Evolutionary conservation across 495 filamentous ascomycete species (phyloP), one percentile per base, ranked within the genome.

Genomic region (Friedmanniomyces simplex): DNA sequence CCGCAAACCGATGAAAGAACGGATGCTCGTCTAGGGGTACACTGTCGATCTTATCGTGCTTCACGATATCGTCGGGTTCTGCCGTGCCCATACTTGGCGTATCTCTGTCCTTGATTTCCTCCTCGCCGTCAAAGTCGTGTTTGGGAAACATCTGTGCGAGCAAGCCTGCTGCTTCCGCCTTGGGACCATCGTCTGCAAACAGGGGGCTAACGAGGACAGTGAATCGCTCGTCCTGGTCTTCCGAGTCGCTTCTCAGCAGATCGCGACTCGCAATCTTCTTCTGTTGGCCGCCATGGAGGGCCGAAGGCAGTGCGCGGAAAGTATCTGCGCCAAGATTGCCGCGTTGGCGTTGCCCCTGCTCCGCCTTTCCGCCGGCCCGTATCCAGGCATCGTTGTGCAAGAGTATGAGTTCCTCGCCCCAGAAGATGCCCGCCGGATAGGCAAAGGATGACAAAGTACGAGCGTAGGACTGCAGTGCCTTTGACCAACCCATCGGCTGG

Each of bases 1-100:
- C 67, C 8, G 69, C 69, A 48, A 71, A 71, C 6, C 59, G 41
- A 26, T 59, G 64, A 42, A 71, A 71, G 28, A 71, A 64, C 5
- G 62, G 58, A 52, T 64, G 62, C 45, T 60, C 48, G 34, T 64
- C 54, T 26, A 61, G 42, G 59, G 62, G 12, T 49, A 67, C 55
- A 30, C 34, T 50, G 50, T 60, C 52, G 18, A 43, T 26, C 46
- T 22, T 26, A 22, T 49, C 24, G 46, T 26, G 18, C 24, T 22
- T 22, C 24, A 22, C 18, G 46, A 21, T 49, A 26, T 22, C 24
- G 24, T 49, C 46, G 24, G 24, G 46, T 26, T 49, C 22, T 21
- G 18, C 46, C 41, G 41, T 43, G 18, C 39, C 39, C 39, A 20
- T 43, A 16, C 39, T n/a, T 49, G 13, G 21, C 54, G 28, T 32